phyloP scores from a whole-genome alignment of 2,329 filamentous ascomycete species.

The Cercospora sojina region DNA sequence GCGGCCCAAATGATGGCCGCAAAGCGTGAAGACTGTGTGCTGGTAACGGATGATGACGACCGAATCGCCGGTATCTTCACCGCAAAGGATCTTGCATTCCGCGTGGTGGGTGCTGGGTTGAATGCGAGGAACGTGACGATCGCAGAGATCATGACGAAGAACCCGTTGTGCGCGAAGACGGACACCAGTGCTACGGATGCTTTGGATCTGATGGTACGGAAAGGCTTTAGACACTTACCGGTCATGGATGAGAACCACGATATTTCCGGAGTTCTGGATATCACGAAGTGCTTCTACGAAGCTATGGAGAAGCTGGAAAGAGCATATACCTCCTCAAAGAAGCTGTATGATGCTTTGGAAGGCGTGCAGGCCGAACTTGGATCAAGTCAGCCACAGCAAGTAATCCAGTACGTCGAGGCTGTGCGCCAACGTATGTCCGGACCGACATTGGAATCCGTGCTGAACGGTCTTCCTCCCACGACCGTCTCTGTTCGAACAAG shows the following conservation, averaged over 20 bases:
- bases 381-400: slow-evolving; percentile 93
- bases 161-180: slow-evolving; percentile 92
- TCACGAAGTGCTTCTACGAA: slow-evolving; percentile 99
- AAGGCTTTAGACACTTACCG: slow-evolving; percentile 94
- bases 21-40: slow-evolving; percentile 95
- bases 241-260: slow-evolving; percentile 99
- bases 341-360: slow-evolving; percentile 94
- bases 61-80: slow-evolving; percentile 98
- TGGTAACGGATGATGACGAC: slow-evolving; percentile 97
- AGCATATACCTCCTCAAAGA: slow-evolving; percentile 95
- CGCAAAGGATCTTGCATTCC: slow-evolving; percentile 95
- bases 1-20: slow-evolving; percentile 98
- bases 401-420: slow-evolving; percentile 98
- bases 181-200: slow-evolving; percentile 98
- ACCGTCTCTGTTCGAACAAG: slow-evolving; percentile 95
- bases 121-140: slow-evolving; percentile 90
- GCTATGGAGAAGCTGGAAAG: slow-evolving; percentile 99
- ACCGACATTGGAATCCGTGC: slow-evolving; percentile 88
- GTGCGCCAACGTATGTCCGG: slow-evolving; percentile 96
- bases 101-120: slow-evolving; percentile 85
- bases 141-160: slow-evolving; percentile 99
- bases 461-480: slow-evolving; percentile 86
- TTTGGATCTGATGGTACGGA: slow-evolving; percentile 94
- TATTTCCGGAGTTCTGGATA: slow-evolving; percentile 95
- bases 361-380: slow-evolving; percentile 97